Base-by-base conservation (phyloP, 176 grass and related monocot genomes). In the Alopecurus myosuroides region DNA sequence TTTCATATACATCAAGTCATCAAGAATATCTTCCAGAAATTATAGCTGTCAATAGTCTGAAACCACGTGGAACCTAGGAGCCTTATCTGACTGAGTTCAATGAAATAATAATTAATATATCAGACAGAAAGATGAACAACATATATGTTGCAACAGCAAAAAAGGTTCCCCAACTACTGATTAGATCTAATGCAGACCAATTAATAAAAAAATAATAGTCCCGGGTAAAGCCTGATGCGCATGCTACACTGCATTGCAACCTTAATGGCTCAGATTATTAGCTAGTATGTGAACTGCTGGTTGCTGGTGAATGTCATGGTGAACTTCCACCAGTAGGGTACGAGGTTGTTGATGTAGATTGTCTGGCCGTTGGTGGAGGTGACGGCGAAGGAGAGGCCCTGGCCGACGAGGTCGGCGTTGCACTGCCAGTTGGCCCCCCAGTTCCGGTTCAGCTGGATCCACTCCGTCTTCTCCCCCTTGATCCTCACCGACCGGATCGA, bases 351-450 rank as follows among this genome's bases (percentile, higher is more conserved):
- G 51, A 84, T 81, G 30, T 77, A 76, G 13, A 94, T n/a, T 11
- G 78, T 84, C 50, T 86, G 75, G 9, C 83, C 84, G 44, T 77
- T 84, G 6, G 82, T 78, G 70, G 89, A 68, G 13, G 80, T 91
- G 18, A 94, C 79, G 20, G 51, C 42, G 84, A 88, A 94, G 2
- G 89, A 91, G 85, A 94, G 80, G 20, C 61, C 39, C 82, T 94
- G 89, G 8, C 57, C 72, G 37, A 83, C 42, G 3, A 94, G 79
- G 39, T 53, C 37, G 8, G 82, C 41, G 72, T 86, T 86, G 60
- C 82, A 64, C 63, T 88, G 86, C 92, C 92, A 94, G 79, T 91
- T 90, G 1, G 74, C 78, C 2, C 92, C 92, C 92, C 92, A 94
- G 60, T 94, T 91, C 10, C 88, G 36, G n/a, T 6, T 58, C 75